phyloP scores from a whole-genome alignment of 1,284 basidiomycete genomes.

The Trametes polyzona region DNA sequence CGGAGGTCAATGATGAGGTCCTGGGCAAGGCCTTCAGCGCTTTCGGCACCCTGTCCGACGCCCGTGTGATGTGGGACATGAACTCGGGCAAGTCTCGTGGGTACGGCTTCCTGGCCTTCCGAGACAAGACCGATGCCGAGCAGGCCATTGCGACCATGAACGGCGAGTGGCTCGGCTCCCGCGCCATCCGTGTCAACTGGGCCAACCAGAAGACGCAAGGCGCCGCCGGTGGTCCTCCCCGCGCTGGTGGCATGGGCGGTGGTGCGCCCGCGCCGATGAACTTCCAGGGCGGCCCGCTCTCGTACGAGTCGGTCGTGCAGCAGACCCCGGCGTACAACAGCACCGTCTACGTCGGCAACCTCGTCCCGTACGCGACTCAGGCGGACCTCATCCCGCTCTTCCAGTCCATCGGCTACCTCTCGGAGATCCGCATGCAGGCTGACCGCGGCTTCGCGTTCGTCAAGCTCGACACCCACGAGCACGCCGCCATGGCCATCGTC shows the following conservation, averaged over 20 bases:
- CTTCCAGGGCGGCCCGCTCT: slow-evolving; percentile 82
- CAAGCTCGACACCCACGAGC: slow-evolving; percentile 96
- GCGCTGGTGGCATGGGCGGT: slow-evolving; percentile 45
- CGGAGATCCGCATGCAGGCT: slow-evolving; percentile 97
- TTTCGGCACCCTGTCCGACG: slow-evolving; percentile 94
- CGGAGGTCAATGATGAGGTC: slow-evolving; percentile 98
- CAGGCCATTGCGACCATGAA: slow-evolving; percentile 99
- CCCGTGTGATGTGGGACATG: slow-evolving; percentile 99
- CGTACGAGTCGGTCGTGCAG: slow-evolving; percentile 86
- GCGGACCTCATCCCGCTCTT: slow-evolving; percentile 96
- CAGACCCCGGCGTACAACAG: slow-evolving; percentile 92
- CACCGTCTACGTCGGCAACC: slow-evolving; percentile 98
- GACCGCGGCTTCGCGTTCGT: slow-evolving; percentile 99
- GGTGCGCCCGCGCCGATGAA: slow-evolving; percentile 81
- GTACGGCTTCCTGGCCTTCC: slow-evolving; percentile 92
- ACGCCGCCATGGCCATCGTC: slow-evolving; percentile 96
- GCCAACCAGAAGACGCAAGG: slow-evolving; percentile 98
- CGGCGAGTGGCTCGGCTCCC: slow-evolving; percentile 97
- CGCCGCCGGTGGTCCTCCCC: slow-evolving; percentile 34
- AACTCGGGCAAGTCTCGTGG: slow-evolving; percentile 97
- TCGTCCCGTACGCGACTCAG: slow-evolving; percentile 94
- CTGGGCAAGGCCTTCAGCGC: slow-evolving; percentile 94
- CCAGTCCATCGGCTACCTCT: slow-evolving; percentile 96
- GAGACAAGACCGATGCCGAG: slow-evolving; percentile 97
- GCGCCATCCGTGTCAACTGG: slow-evolving; percentile 99